A percentile compares a stretch with the other conserved stretches of the same genome.
Conservation (phyloP, 106 monocot species). For the Allium cepa region DNA sequence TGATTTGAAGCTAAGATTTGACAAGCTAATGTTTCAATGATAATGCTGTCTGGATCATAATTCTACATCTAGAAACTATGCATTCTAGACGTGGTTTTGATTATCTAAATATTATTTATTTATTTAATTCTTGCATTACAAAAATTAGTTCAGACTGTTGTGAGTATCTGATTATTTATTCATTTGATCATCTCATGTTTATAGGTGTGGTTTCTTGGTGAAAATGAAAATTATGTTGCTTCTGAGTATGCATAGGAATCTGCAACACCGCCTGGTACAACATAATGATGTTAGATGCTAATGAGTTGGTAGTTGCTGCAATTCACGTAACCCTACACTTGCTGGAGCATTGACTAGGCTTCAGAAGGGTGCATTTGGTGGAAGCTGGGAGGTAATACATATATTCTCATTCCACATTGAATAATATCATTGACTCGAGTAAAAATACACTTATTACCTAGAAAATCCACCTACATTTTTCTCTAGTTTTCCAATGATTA, state of each 20-base stretch:
- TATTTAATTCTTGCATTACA: slow-evolving; percentile 51
- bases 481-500: too few relatives aligned
- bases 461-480: too few relatives aligned
- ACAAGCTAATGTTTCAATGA: too few relatives aligned
- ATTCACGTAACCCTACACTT: slow-evolving; percentile 95
- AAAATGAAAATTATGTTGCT: slow-evolving; percentile 99
- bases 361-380: slow-evolving; percentile 94
- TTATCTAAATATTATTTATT: too few relatives aligned
- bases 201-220: slow-evolving; percentile 98
- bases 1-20: too few relatives aligned
- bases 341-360: slow-evolving; percentile 87
- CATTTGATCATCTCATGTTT: not conserved
- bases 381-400: slow-evolving; percentile 90
- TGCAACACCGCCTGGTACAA: slow-evolving; percentile 96
- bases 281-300: slow-evolving; percentile 96
- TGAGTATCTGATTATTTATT: slow-evolving; percentile 22
- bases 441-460: too few relatives aligned
- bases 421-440: too few relatives aligned
- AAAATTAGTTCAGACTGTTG: slow-evolving; percentile 88
- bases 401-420: too few relatives aligned
- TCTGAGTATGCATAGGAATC: slow-evolving; percentile 99
- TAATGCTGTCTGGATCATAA: too few relatives aligned
- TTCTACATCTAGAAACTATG: too few relatives aligned
- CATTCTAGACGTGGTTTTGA: too few relatives aligned
- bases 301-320: slow-evolving; percentile 98